Evolutionary conservation across 129 eudicot genomes (phyloP).

Genomic region (Tagetes patula): DNA sequence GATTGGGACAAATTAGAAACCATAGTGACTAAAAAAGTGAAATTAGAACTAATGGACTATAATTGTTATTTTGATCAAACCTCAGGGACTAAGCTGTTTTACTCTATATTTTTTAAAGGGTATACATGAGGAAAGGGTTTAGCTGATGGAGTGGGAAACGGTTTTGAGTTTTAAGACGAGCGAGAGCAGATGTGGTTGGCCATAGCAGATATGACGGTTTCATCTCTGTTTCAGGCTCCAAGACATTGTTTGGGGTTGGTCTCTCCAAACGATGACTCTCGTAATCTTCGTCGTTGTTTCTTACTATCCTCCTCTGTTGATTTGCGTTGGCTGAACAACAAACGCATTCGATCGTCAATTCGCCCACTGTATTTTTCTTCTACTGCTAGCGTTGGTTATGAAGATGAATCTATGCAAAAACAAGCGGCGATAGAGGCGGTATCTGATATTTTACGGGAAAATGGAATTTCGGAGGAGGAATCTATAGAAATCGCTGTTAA

Average conservation of each 20-base stretch:
- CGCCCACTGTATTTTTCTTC: neutral
- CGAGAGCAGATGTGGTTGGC: neutral
- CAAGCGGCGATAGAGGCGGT: conserved; percentile 49
- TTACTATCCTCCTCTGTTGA: conserved; percentile 6
- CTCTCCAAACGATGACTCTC: neutral
- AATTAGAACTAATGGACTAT: no score
- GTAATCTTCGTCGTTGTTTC: conserved; percentile 8
- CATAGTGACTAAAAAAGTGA: no score
- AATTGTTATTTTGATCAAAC: no score
- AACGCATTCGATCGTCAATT: neutral
- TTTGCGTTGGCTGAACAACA: neutral
- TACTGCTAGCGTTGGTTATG: neutral
- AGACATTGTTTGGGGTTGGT: neutral
- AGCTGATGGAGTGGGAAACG: no score
- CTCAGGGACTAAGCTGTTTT: no score
- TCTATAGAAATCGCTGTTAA: conserved; percentile 50
- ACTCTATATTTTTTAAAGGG: no score
- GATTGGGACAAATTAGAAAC: no score
- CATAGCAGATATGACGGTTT: conserved; percentile 4
- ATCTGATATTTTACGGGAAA: conserved; percentile 45
- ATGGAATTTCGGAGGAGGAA: conserved; percentile 49
- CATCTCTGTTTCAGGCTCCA: conserved; percentile 13
- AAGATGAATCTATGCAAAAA: conserved; percentile 7
- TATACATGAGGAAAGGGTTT: no score
- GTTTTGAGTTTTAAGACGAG: no score